Evolutionary conservation across 2,329 filamentous ascomycete species (phyloP).

Genomic region (Clonostachys chloroleuca): DNA sequence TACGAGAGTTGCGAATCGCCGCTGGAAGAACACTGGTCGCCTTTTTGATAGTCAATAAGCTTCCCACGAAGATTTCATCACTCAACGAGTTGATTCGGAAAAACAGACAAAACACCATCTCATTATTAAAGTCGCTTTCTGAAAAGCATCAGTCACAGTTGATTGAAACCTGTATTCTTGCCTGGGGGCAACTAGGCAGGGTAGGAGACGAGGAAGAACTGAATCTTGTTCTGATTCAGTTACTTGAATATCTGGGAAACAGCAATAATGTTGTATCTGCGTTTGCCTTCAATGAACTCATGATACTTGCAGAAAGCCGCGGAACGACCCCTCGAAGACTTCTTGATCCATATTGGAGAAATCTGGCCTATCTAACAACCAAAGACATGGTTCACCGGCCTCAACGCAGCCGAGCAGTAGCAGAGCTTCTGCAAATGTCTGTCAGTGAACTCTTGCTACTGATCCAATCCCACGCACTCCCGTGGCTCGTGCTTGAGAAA

Average conservation of each 20-base stretch:
- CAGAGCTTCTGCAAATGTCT: slow-evolving; percentile 74
- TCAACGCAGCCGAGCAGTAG: slow-evolving; percentile 76
- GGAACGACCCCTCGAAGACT: slow-evolving; percentile 61
- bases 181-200: slow-evolving; percentile 80
- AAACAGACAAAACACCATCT: slow-evolving; percentile 64
- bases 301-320: slow-evolving; percentile 65
- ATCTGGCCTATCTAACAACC: slow-evolving; percentile 74
- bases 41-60: slow-evolving; percentile 46
- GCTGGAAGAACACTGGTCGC: slow-evolving; percentile 65
- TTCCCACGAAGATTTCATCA: not conserved
- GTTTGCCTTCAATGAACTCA: slow-evolving; percentile 78
- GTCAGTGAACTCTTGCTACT: slow-evolving; percentile 69
- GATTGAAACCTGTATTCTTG: slow-evolving; percentile 80
- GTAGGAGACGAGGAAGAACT: slow-evolving; percentile 77
- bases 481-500: slow-evolving; percentile 77
- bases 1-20: slow-evolving; percentile 79
- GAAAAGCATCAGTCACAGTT: slow-evolving; percentile 63
- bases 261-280: slow-evolving; percentile 74
- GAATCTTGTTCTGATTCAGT: slow-evolving; percentile 76
- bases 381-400: slow-evolving; percentile 78
- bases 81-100: slow-evolving; percentile 16
- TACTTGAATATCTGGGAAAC: slow-evolving; percentile 85
- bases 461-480: slow-evolving; percentile 78
- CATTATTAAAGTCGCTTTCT: slow-evolving; percentile 67
- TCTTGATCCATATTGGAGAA: slow-evolving; percentile 85